Evolutionary conservation across 495 filamentous ascomycete genomes (phyloP).

Genomic region (Monascus purpureus): DNA sequence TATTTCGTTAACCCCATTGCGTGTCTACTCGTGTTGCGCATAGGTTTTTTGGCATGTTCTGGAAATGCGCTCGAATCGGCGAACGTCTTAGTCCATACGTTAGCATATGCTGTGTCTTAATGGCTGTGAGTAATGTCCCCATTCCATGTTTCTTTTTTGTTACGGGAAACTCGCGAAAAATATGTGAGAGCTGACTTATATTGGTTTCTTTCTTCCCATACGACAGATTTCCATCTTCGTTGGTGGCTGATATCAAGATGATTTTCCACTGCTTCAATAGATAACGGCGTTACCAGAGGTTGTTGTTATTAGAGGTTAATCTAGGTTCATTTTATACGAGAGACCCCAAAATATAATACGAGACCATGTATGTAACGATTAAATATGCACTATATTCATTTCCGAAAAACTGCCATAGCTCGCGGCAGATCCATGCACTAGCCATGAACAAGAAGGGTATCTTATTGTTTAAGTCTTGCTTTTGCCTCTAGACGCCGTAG

Average conservation of each 20-base stretch:
- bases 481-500: constrained; percentile 18
- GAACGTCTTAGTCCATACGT: constrained; percentile 93
- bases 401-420: background rate
- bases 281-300: constrained; percentile 4
- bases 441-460: constrained; percentile 12
- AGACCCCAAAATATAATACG: no score
- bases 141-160: no score
- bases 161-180: no score
- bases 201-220: no score
- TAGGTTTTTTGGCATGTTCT: constrained; percentile 81
- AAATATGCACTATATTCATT: background rate
- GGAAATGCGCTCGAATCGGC: constrained; percentile 90
- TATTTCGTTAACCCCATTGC: background rate
- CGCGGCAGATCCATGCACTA: background rate
- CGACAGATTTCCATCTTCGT: constrained; percentile 30
- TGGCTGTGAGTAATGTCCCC: constrained; percentile 58
- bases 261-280: background rate
- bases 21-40: background rate
- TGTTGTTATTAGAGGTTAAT: no score
- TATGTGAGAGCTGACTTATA: no score
- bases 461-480: constrained; percentile 11
- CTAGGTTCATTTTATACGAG: no score
- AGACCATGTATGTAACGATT: constrained; percentile 1
- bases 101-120: constrained; percentile 81
- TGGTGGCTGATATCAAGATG: constrained; percentile 13